phyloP scores from a whole-genome alignment of 2,329 filamentous ascomycete genomes.

The Aureobasidium subglaciale region DNA sequence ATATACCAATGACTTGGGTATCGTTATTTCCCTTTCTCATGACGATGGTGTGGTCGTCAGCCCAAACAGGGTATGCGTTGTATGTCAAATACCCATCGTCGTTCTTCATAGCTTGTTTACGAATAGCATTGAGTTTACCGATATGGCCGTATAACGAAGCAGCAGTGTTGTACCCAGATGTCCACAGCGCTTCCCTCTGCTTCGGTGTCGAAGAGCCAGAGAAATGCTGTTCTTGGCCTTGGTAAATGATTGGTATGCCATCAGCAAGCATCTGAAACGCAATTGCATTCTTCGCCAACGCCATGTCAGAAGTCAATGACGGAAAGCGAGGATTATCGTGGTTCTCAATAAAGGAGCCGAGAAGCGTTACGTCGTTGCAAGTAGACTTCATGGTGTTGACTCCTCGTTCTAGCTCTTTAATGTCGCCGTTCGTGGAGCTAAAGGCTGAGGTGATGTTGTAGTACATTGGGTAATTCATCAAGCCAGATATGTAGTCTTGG shows the following conservation, averaged over 20 bases:
- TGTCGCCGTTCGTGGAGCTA: conserved; percentile 28
- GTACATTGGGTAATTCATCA: conserved; percentile 41
- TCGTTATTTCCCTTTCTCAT: conserved; percentile 38
- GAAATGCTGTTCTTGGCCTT: conserved; percentile 38
- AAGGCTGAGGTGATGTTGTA: conserved; percentile 33
- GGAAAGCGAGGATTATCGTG: conserved; percentile 37
- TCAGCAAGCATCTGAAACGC: conserved; percentile 34
- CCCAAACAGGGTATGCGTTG: conserved; percentile 38
- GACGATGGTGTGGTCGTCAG: conserved; percentile 37
- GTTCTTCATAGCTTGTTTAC: conserved; percentile 35
- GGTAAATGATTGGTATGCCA: conserved; percentile 38
- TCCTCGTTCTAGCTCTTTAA: conserved; percentile 32
- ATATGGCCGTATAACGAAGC: conserved; percentile 35
- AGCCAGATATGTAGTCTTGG: conserved; percentile 34
- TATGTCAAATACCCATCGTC: conserved; percentile 36
- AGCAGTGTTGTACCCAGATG: conserved; percentile 32
- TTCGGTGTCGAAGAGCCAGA: conserved; percentile 26
- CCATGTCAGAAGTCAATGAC: conserved; percentile 29
- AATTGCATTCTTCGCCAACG: conserved; percentile 33
- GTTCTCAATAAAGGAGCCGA: conserved; percentile 36
- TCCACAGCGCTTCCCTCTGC: conserved; percentile 35
- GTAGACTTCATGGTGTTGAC: conserved; percentile 27
- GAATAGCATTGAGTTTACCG: conserved; percentile 35
- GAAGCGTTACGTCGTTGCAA: conserved; percentile 33
- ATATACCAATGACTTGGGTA: conserved; percentile 37